Evolutionary conservation across 2,329 filamentous ascomycete species (phyloP).

Genomic region (Neocatenulostroma microsporum): DNA sequence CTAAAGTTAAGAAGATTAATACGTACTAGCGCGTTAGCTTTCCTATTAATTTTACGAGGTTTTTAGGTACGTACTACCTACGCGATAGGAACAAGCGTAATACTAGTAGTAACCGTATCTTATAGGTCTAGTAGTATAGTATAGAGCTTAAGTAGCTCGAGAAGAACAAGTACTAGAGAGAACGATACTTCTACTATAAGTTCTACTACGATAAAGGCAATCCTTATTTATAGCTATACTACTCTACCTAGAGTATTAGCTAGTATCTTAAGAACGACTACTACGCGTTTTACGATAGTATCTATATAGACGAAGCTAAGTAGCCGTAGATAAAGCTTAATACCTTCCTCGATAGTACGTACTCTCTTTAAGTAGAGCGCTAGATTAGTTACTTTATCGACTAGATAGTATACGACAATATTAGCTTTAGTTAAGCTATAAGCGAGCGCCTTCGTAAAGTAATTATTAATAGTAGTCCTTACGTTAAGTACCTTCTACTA

Average conservation of each 20-base stretch:
- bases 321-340: too few species aligned
- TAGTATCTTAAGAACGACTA: too few species aligned
- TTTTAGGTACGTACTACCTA: too few species aligned
- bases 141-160: constrained; percentile 1
- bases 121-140: constrained; percentile 3
- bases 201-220: neutral
- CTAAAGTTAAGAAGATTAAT: too few species aligned
- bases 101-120: neutral
- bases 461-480: constrained; percentile 3
- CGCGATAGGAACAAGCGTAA: constrained; percentile 1
- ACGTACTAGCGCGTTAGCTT: too few species aligned
- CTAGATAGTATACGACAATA: constrained; percentile 2
- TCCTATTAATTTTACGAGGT: too few species aligned
- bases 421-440: constrained; percentile 1
- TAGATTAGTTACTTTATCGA: constrained; percentile 4
- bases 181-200: constrained; percentile 1
- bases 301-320: neutral
- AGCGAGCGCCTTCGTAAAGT: constrained; percentile 1
- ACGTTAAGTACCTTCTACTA: constrained; percentile 1
- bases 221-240: neutral
- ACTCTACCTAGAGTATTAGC: too few species aligned
- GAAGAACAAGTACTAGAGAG: neutral
- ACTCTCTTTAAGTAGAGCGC: constrained; percentile 1
- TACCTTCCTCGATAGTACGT: too few species aligned
- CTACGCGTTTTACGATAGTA: constrained; percentile 1